phyloP scores from a whole-genome alignment of 768 basidiomycete species.

The Trametes elegans region DNA sequence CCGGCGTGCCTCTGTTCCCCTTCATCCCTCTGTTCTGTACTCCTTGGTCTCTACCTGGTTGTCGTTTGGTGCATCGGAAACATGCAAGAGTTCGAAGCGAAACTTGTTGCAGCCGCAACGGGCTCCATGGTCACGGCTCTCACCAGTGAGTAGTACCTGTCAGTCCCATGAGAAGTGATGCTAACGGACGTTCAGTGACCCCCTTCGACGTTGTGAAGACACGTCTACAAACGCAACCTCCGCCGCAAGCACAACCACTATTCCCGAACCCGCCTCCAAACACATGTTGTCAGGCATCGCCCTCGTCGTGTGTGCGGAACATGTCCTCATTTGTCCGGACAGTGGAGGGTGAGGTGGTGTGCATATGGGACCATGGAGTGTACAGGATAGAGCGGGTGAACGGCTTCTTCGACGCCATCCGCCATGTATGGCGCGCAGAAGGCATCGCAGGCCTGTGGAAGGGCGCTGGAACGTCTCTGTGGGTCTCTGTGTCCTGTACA shows the following conservation, averaged over 20 bases:
- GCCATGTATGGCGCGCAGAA: conserved; percentile 76
- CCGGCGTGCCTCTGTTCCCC: neutral
- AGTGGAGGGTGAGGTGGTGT: conserved; percentile 67
- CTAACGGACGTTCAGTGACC: conserved; percentile 66
- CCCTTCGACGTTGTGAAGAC: conserved; percentile 99
- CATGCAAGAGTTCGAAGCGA: conserved; percentile 80
- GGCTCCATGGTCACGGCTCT: conserved; percentile 81
- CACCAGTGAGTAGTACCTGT: conserved; percentile 54
- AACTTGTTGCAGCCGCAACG: conserved; percentile 74
- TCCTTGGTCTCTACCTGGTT: too few relatives aligned
- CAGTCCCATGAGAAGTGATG: neutral
- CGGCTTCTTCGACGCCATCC: conserved; percentile 84
- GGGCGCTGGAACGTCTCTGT: conserved; percentile 90
- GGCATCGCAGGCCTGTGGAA: conserved; percentile 92
- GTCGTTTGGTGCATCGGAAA: neutral
- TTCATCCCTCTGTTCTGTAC: neutral
- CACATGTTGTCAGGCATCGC: conserved; percentile 67
- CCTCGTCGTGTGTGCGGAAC: conserved; percentile 59
- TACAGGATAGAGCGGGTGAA: conserved; percentile 70
- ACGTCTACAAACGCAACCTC: conserved; percentile 89
- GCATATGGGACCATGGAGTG: conserved; percentile 74
- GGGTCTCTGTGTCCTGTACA: conserved; percentile 29
- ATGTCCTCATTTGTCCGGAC: conserved; percentile 71
- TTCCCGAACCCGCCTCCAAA: conserved; percentile 53
- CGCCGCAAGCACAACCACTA: conserved; percentile 36